Evolutionary conservation across 371 early-diverging fungal species (phyloP).

Genomic region (Syncephalastrum monosporum): DNA sequence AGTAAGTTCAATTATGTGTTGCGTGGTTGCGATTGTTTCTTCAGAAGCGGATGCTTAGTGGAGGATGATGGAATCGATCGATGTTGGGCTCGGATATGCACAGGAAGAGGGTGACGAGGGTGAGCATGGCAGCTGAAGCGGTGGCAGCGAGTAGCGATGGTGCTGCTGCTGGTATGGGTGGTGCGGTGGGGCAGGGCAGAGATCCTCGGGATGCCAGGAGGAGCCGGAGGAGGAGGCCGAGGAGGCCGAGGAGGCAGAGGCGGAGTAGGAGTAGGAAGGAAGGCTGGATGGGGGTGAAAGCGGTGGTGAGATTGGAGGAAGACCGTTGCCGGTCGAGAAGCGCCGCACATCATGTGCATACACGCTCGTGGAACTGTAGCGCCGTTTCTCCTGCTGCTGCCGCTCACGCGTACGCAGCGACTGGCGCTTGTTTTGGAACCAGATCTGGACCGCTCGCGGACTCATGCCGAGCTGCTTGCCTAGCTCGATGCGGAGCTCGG

Average conservation of each 20-base stretch:
- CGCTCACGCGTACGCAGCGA: constrained; percentile 49
- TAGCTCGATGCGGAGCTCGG: constrained; percentile 79
- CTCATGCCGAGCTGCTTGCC: constrained; percentile 88
- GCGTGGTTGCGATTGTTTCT: too few relatives aligned
- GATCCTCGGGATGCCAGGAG: background rate
- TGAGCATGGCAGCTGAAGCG: constrained; percentile 25
- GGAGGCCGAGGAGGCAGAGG: constrained; percentile 2
- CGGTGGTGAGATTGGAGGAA: constrained; percentile 53
- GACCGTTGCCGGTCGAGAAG: constrained; percentile 31
- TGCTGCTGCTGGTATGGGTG: background rate
- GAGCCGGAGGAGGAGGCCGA: constrained; percentile 4
- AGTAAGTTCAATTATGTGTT: too few relatives aligned
- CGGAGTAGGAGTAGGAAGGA: constrained; percentile 8
- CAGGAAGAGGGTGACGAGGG: constrained; percentile 30
- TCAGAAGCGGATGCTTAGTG: constrained; percentile 6
- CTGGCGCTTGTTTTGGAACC: constrained; percentile 95
- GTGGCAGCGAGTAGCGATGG: constrained; percentile 25
- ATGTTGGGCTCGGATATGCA: constrained; percentile 33
- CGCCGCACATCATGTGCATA: constrained; percentile 44
- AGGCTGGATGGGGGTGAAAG: constrained; percentile 21
- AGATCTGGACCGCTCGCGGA: constrained; percentile 81
- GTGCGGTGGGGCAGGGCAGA: background rate
- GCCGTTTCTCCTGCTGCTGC: constrained; percentile 23
- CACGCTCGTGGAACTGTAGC: constrained; percentile 30
- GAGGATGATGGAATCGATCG: constrained; percentile 23